Evolutionary conservation across 1,284 basidiomycete species (phyloP), one percentile per base, ranked within the genome.

Genomic region (Puccinia polysora): DNA sequence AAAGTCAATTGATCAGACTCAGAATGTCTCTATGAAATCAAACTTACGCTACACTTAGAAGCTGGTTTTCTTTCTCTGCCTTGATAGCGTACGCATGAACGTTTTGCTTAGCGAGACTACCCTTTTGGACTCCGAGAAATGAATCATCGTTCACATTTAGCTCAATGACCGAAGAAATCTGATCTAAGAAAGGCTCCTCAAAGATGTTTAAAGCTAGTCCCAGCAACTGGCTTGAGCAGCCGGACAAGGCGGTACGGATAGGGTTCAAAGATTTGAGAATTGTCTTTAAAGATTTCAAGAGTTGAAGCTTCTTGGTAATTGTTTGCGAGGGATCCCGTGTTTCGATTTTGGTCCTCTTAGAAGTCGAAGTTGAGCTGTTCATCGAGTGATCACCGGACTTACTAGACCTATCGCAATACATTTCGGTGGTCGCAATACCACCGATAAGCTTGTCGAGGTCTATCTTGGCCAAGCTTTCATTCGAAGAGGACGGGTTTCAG

Each of bases 31-130:
- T 45, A 10, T 45, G n/a, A 45, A n/a, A n/a, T n/a, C n/a, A 2
- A 23, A 70, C 68, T 70, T 18, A 64, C 69, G 69, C 69, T 10
- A 72, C 69, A 49, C 64, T 60, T 15, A 72, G 25, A 7, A 72
- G 49, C 47, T 64, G 69, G 36, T 64, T 63, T 25, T 64, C 40
- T 14, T 52, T n/a, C 30, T 25, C 59, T 8, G 69, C 52, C 38
- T 72, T 72, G 38, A 72, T 72, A 25, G 69, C 59, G 50, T 64
- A 72, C 32, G 69, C 69, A 49, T 72, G 60, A 10, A 72, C 55
- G 30, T 72, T 72, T 56, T 72, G 69, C 60, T 72, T 72, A 12
- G 69, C 59, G 25, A 72, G 58, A 25, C 69, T 60, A 5, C 69
- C 69, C 43, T 64, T 72, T 49, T 72, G 69, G 36, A 72, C 28